Evolutionary conservation across 805 yeast species (phyloP), one percentile per base, ranked within the genome.

Genomic region (Candida railenensis): DNA sequence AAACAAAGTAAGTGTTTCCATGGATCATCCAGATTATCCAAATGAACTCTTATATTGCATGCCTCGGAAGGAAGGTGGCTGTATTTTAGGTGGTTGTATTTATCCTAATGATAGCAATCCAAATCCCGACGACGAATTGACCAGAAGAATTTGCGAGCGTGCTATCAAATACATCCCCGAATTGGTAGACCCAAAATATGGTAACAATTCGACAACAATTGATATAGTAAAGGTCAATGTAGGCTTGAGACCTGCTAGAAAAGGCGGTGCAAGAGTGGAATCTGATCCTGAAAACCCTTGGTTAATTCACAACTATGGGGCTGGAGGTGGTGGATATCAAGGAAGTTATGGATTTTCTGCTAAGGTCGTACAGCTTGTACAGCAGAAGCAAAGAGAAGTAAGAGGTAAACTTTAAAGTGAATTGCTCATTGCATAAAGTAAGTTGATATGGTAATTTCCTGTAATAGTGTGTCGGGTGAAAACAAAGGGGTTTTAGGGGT

Each of bases 251-350:
- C 76, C 76, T 3, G 63, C 56, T 44, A 50, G 75, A 49, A 67
- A 63, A 19, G 64, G 61, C 5, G 73, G 73, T 2, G 60, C 59
- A 2, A 51, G 76, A 18, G 59, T 69, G 12, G 75, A 69, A 48
- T 38, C 32, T 2, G 75, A 71, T 49, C 36, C 53, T 1, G 37
- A 48, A 7, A 43, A 50, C 15, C 40, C 38, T 1, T 69, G 74
- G 73, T 57, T 83, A 19, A 73, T 83, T 20, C 89, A 84, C 60
- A 79, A 78, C 55, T 84, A 83, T 59, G 89, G 89, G 2, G 86
- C 88, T 25, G 88, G 81, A 7, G 89, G 89, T 25, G 80, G 87
- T 20, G 94, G 94, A 0, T 86, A 80, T 62, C 95, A 88, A 67
- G 75, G 85, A 3, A 83, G 88, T 2, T 78, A 76, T 49, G 91